These are phyloP conservation scores for Aspergillus quadricinctus DNA, from an alignment of 2,329 filamentous ascomycete species.

Conservation along the genomic window DNA sequence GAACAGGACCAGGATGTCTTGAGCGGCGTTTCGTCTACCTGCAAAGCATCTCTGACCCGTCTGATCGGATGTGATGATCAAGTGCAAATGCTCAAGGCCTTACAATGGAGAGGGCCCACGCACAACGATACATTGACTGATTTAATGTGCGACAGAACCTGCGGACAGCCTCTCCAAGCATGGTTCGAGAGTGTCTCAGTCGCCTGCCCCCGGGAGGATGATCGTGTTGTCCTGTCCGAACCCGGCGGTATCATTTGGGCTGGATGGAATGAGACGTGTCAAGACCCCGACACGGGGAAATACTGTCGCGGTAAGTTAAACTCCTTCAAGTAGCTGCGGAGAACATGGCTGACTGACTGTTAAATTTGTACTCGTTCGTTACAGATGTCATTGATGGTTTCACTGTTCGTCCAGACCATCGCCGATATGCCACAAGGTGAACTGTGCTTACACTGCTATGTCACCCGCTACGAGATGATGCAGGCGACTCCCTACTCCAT, in stretches of 20 bases:
- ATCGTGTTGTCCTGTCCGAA: neutral
- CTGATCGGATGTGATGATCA: slow-evolving; percentile 2
- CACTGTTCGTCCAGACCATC: slow-evolving; percentile 3
- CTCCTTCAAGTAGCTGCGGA: neutral
- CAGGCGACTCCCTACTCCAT: slow-evolving; percentile 18
- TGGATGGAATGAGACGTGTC: slow-evolving; percentile 1
- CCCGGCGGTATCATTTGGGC: neutral
- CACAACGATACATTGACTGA: slow-evolving; percentile 6
- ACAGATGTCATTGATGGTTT: slow-evolving; percentile 13
- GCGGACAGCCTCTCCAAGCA: neutral
- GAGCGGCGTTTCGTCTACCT: neutral
- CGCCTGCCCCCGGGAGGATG: neutral
- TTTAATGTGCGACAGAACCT: slow-evolving; percentile 6
- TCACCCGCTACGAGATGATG: slow-evolving; percentile 18
- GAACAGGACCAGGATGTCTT: neutral
- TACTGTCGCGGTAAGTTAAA: slow-evolving; percentile 3
- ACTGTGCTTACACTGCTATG: slow-evolving; percentile 21
- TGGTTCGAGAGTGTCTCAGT: slow-evolving; percentile 3
- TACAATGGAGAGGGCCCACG: neutral
- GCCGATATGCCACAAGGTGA: slow-evolving; percentile 17
- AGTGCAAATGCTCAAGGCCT: neutral
- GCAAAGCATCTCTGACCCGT: neutral
- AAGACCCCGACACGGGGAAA: neutral
- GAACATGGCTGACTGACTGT: neutral
- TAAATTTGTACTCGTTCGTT: neutral